Percentiles rank a stretch among this genome's conserved stretches.
Conservation (phyloP, 2,329 filamentous ascomycete genomes). For the Talaromyces sp. region DNA sequence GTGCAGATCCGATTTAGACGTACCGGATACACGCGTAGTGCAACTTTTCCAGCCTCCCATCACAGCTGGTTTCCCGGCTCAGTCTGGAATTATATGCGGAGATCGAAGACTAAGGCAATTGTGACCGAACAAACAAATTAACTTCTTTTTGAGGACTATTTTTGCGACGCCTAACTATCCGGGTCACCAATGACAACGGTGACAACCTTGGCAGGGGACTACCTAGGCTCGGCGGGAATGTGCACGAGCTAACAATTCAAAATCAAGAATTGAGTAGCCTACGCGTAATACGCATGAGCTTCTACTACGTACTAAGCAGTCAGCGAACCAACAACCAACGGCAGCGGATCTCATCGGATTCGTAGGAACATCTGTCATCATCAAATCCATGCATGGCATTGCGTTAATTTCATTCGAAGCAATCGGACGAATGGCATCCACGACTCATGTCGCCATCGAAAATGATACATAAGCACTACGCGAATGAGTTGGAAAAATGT, state of each 20-base stretch:
- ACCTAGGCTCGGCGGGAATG: neutral
- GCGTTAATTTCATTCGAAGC: neutral
- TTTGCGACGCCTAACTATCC: neutral
- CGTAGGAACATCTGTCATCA: neutral
- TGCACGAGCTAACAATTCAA: neutral
- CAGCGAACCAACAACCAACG: neutral
- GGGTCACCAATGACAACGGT: neutral
- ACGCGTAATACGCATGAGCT: neutral
- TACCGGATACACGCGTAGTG: neutral
- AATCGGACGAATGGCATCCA: neutral
- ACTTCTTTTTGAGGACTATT: neutral
- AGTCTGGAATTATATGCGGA: neutral
- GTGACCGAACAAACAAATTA: neutral
- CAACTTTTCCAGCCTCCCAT: neutral
- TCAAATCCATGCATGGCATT: neutral
- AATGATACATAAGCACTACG: neutral
- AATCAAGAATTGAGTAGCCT: neutral
- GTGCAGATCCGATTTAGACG: neutral
- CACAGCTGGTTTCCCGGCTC: neutral
- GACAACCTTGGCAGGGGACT: neutral
- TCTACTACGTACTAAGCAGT: neutral
- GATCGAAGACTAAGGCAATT: neutral
- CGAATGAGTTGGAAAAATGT: neutral
- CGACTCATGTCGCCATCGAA: neutral
- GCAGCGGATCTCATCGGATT: neutral